Base-by-base conservation (phyloP, 495 filamentous ascomycete genomes). In the Bacidia rubella region DNA sequence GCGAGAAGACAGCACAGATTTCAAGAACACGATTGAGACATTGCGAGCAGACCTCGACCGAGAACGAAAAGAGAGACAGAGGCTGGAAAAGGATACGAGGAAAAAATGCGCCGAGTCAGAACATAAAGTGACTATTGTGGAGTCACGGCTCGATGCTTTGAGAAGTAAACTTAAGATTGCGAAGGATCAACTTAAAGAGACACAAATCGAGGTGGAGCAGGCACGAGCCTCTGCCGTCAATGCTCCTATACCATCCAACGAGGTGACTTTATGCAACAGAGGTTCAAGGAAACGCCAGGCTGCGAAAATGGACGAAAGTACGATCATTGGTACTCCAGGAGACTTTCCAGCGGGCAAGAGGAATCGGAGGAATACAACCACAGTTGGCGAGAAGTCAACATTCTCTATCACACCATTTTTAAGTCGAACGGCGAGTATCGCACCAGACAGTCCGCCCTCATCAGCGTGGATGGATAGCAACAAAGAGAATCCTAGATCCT, bases 331-430 rank as follows among this genome's bases (percentile, higher is more conserved):
- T 51, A 86, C 83, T 1, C 83, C 83, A 10, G 82, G 81, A 17
- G 80, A 80, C 49, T 70, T 77, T 49, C 67, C 69, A 17, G 65
- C 73, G 55, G 73, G 75, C 59, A 81, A 79, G 52, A 72, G 72
- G 54, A 69, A 64, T 20, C 69, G 68, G 42, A 67, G 69, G 44
- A 68, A 73, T 23, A 71, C 76, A 15, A 77, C 77, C 0, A 60
- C 81, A 38, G 67, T 80, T 29, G 87, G 85, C 22, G 87, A 93
- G 57, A 94, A 94, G 64, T 94, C 88, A 0, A 79, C 74, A 19
- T 96, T 96, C 62, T 92, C 87, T 11, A 89, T 96, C 56, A 96
- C 90, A 1, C 90, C 90, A 0, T 93, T 89, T 65, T 68, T 96
- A 25, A 93, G 90, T 68, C 82, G 85, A 49, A 86, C 83, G 5